Base-by-base conservation (phyloP, 208 protist genomes). In the Leishmania aethiopica region DNA sequence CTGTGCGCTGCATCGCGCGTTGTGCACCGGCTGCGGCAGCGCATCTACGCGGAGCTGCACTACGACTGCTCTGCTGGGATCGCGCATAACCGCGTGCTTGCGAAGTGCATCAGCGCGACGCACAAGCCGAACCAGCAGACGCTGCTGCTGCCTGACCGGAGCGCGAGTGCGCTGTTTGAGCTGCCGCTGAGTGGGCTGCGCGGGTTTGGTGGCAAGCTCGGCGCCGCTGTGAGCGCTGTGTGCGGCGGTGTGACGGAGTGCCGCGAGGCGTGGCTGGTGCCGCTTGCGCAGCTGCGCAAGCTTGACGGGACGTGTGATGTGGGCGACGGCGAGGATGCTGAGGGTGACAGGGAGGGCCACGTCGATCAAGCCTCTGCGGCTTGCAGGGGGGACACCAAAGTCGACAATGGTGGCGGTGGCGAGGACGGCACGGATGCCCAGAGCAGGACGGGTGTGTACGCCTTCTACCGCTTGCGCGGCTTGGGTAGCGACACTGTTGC, bases 61-160 rank as follows among this genome's bases (percentile, higher is more conserved):
- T 98, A 95, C 86, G 92, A 96, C 60, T 96, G 92, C 89, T 95
- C 89, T 47, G 95, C 94, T 32, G 95, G 95, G 49, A 94, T 98
- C 74, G 89, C 94, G 70, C 90, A 96, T 84, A 97, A 96, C 77
- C 91, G 92, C 75, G 74, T 96, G 71, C 88, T 98, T 22, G 89
- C 95, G 45, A 98, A 98, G 88, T 86, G 80, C 78, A 92, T 96
- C 77, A 93, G 90, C 77, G 91, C 93, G 59, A 85, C 82, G 67
- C 86, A 96, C 86, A 98, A 98, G 80, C 95, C 94, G 40, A 92
- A 91, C 79, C 88, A 96, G 87, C 95, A 98, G 82, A 95, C 93
- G 69, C 67, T 96, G 42, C 84, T 97, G 67, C 77, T 92, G 72
- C 90, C 91, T 19, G 85, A 93, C 75, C 82, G 90, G 60, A 82